Percentiles rank a stretch among this genome's conserved stretches.
Evolutionary conservation across 2,329 filamentous ascomycete genomes (phyloP).

Genomic region (Aspergillus nomiae): DNA sequence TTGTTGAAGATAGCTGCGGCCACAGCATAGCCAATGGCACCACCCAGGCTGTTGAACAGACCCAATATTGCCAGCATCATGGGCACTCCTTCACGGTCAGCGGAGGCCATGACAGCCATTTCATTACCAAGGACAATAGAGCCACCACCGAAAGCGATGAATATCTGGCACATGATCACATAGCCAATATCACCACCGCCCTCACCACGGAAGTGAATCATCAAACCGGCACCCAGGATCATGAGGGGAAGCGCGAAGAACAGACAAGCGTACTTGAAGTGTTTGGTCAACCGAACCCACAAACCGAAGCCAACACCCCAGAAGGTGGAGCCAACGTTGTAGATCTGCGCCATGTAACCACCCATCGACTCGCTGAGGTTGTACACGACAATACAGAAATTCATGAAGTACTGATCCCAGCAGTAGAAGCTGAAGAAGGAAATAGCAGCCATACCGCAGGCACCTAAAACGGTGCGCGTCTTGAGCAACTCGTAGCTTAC

Average conservation of each 20-base stretch:
- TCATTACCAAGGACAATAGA: conserved; percentile 58
- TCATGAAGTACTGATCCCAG: conserved; percentile 58
- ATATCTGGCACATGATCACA: conserved; percentile 58
- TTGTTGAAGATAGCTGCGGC: conserved; percentile 57
- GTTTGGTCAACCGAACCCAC: conserved; percentile 51
- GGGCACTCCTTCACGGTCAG: conserved; percentile 57
- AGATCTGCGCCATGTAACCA: conserved; percentile 53
- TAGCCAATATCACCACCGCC: conserved; percentile 49
- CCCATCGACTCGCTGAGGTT: conserved; percentile 45
- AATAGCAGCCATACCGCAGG: conserved; percentile 51
- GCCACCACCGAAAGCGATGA: conserved; percentile 57
- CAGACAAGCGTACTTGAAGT: conserved; percentile 55
- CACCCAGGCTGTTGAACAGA: conserved; percentile 38
- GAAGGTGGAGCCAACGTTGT: conserved; percentile 58
- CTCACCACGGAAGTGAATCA: conserved; percentile 59
- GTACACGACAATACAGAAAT: conserved; percentile 58
- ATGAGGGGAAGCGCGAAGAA: conserved; percentile 56
- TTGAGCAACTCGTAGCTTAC: conserved; percentile 56
- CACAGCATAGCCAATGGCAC: conserved; percentile 36
- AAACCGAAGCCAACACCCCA: conserved; percentile 53
- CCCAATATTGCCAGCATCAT: conserved; percentile 42
- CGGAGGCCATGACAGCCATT: conserved; percentile 60
- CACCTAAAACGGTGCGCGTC: conserved; percentile 54
- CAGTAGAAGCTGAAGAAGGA: conserved; percentile 54
- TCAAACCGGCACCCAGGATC: conserved; percentile 55